A percentile compares a stretch with the other conserved stretches of the same genome.
phyloP scores from a whole-genome alignment of 164 flowering plant genomes.

The Vitis riparia region DNA sequence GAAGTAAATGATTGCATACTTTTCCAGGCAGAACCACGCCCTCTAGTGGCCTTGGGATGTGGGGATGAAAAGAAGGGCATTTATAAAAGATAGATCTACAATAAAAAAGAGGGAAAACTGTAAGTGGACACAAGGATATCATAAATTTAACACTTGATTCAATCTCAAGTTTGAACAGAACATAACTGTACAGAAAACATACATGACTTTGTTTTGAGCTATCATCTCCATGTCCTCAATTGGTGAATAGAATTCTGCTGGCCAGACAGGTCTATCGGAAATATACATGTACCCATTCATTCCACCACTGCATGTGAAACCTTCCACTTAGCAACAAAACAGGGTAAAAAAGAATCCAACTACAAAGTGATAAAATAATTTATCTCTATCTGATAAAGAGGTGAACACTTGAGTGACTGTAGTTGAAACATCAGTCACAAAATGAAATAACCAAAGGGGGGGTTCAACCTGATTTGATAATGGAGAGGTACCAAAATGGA shows the following conservation, averaged over 20 bases:
- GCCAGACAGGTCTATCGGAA: conserved; percentile 27
- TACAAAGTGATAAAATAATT: not conserved
- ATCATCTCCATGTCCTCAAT: conserved; percentile 34
- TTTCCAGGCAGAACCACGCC: conserved; percentile 36
- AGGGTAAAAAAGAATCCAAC: not conserved
- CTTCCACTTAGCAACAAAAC: not conserved
- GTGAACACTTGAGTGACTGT: not conserved
- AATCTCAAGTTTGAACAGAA: not conserved
- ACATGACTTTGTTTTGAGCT: conserved; percentile 37
- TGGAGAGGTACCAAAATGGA: no score
- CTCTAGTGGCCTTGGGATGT: conserved; percentile 41
- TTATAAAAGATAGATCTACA: conserved; percentile 44
- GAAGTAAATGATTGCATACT: conserved; percentile 20
- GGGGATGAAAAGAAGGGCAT: conserved; percentile 42
- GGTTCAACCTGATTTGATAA: no score
- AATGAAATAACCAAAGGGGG: no score
- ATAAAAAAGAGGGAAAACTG: not conserved
- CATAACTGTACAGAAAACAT: conserved; percentile 16
- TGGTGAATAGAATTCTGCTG: conserved; percentile 36
- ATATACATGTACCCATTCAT: conserved; percentile 53
- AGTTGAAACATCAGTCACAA: no score
- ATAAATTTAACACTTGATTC: not conserved
- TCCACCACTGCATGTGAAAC: conserved; percentile 39
- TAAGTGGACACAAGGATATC: not conserved
- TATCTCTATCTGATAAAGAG: not conserved